Percentiles rank a stretch among this genome's conserved stretches.
Conservation (phyloP, 2,329 filamentous ascomycete genomes). For the Fusarium luffae region DNA sequence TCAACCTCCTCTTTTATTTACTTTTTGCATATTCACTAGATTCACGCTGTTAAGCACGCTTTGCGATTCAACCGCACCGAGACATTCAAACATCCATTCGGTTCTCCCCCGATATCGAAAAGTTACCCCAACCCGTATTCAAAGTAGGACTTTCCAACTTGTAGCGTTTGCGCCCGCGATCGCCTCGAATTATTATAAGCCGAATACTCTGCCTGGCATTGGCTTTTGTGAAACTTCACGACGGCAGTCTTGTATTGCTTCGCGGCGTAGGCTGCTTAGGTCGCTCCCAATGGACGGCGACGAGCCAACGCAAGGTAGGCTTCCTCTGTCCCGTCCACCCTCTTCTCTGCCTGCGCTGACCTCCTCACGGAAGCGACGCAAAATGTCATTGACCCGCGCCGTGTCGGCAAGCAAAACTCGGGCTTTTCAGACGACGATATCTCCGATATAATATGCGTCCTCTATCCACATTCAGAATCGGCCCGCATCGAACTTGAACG, state of each 20-base stretch:
- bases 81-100: slow-evolving; percentile 14
- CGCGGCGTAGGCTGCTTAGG: slow-evolving; percentile 46
- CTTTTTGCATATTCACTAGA: slow-evolving; percentile 9
- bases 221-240: slow-evolving; percentile 16
- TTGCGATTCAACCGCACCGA: slow-evolving; percentile 12
- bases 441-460: slow-evolving; percentile 87
- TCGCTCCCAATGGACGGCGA: slow-evolving; percentile 57
- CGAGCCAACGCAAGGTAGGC: slow-evolving; percentile 57
- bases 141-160: slow-evolving; percentile 9
- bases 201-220: slow-evolving; percentile 5
- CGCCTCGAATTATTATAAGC: slow-evolving; percentile 9
- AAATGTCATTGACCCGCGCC: slow-evolving; percentile 81
- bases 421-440: slow-evolving; percentile 85
- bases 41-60: slow-evolving; percentile 1
- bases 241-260: slow-evolving; percentile 37
- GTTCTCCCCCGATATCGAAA: slow-evolving; percentile 22
- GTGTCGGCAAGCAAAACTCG: slow-evolving; percentile 82
- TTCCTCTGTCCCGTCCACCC: background rate
- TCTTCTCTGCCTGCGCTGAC: slow-evolving; percentile 28
- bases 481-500: slow-evolving; percentile 76
- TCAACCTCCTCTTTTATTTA: slow-evolving; percentile 13
- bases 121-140: slow-evolving; percentile 18
- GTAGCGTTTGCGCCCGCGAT: slow-evolving; percentile 28
- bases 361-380: slow-evolving; percentile 71
- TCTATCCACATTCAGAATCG: slow-evolving; percentile 80